Evolutionary conservation across 2,329 filamentous ascomycete genomes (phyloP).

Genomic region (Monosporascus sp.): DNA sequence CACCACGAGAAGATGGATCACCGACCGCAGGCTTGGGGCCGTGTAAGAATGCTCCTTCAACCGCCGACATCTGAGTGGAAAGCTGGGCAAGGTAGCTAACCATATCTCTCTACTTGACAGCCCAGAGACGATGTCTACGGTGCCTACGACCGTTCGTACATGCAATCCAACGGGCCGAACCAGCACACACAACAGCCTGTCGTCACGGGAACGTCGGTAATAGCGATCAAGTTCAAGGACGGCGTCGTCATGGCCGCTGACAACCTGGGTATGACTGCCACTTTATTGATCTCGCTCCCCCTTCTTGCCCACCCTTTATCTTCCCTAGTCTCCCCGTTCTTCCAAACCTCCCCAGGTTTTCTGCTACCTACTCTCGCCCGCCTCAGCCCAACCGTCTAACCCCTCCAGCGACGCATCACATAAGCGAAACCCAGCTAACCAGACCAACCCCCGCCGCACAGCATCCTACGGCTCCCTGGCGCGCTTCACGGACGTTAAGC

Average conservation of each 20-base stretch:
- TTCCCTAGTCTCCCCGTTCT: background rate
- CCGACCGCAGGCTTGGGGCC: conserved; percentile 67
- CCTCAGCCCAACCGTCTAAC: background rate
- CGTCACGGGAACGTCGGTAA: conserved; percentile 92
- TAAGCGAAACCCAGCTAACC: conserved; percentile 6
- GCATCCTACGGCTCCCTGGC: conserved; percentile 97
- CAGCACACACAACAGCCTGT: conserved; percentile 88
- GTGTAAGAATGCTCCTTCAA: conserved; percentile 44
- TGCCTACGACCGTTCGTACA: conserved; percentile 81
- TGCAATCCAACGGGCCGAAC: conserved; percentile 65
- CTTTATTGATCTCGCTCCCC: conserved; percentile 1
- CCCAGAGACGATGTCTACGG: conserved; percentile 97
- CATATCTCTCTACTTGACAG: conserved; percentile 44
- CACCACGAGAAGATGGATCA: conserved; percentile 53
- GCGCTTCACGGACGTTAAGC: conserved; percentile 94
- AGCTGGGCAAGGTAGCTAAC: conserved; percentile 15
- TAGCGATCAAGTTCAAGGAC: conserved; percentile 92
- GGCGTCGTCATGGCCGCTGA: conserved; percentile 96
- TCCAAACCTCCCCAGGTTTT: background rate
- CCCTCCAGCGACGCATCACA: background rate
- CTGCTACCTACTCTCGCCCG: background rate
- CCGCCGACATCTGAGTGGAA: conserved; percentile 1
- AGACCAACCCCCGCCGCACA: conserved; percentile 29
- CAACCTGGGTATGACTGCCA: conserved; percentile 67
- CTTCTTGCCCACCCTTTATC: background rate